These are phyloP conservation scores for Ceratocystis huliohia DNA, from an alignment of 2,329 filamentous ascomycete genomes.

Conservation along the genomic window DNA sequence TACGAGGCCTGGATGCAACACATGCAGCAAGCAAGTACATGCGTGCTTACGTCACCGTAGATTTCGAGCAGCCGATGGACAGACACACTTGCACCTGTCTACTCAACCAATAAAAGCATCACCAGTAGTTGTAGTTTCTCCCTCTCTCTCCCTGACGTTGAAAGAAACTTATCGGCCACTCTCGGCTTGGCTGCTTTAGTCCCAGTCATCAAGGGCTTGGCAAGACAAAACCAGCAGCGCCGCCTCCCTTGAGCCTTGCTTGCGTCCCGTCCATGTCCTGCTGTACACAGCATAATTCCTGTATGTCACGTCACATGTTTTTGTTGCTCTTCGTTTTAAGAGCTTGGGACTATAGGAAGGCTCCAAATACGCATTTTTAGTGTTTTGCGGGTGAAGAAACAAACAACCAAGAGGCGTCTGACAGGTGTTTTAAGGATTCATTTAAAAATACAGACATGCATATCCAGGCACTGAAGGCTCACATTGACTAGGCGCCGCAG, in stretches of 20 bases:
- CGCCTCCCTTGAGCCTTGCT: background rate
- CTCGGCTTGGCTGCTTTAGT: background rate
- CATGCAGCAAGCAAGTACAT: too few species aligned
- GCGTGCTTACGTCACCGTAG: too few species aligned
- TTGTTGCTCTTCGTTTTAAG: background rate
- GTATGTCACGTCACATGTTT: background rate
- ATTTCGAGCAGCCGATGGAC: too few species aligned
- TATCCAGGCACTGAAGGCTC: background rate
- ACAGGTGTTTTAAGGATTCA: background rate
- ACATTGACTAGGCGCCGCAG: background rate
- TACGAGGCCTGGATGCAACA: too few species aligned
- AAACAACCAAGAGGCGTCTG: background rate
- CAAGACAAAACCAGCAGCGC: background rate
- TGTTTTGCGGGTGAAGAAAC: background rate
- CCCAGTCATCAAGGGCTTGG: conserved; percentile 2
- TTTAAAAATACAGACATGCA: background rate
- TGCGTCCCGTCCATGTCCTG: background rate
- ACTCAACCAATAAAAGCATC: background rate
- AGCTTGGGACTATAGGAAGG: background rate
- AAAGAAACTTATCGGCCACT: background rate
- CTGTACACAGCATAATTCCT: background rate
- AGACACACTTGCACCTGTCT: background rate
- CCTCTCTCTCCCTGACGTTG: background rate
- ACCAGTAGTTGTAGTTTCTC: background rate
- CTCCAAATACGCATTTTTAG: background rate